Evolutionary conservation across 345 rosid species (phyloP), one percentile per base, ranked within the genome.

Genomic region (Zanthoxylum bungeanum): DNA sequence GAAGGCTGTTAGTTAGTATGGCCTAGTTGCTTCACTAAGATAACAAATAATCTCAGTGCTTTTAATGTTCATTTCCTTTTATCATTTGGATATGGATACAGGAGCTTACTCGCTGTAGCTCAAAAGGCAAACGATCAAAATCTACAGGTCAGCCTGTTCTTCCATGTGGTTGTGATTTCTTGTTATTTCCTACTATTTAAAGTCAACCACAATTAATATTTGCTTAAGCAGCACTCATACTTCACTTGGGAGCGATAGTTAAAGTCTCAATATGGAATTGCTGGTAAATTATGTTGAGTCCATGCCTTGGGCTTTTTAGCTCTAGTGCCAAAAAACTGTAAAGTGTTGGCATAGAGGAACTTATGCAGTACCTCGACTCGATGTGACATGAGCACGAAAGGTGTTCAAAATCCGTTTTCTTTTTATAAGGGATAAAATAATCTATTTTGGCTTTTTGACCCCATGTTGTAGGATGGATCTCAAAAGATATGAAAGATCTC

Each of bases 101-200:
- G 93, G 82, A 71, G n/a, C n/a, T 27, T 66, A 31, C 22, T 58
- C 69, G 62, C 53, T 50, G 69, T 61, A 60, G 55, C 47, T 28
- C 63, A 37, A 78, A 79, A 64, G 73, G 73, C 33, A 49, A 53
- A 74, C 62, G 68, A 79, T 75, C 75, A 28, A 82, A 69, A 31
- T 59, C 77, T 69, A 68, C 70, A 76, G 88, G 89, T 89, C 73
- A 73, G 82, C 51, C 50, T 22, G n/a, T 39, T 59, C 22, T 72
- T 52, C 3, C 12, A 5, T 6, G 21, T 16, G 27, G 53, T 21
- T 16, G 6, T 25, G 7, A 28, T 25, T 69, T 62, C 37, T 47
- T 73, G 52, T 8, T 28, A 42, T 34, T 69, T 47, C 64, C 21
- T n/a, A 14, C 50, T 27, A 1, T 16, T 3, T 66, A 12, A 59